Base-by-base conservation (phyloP, 306 rosid species). In the Pyrus bretschneideri region DNA sequence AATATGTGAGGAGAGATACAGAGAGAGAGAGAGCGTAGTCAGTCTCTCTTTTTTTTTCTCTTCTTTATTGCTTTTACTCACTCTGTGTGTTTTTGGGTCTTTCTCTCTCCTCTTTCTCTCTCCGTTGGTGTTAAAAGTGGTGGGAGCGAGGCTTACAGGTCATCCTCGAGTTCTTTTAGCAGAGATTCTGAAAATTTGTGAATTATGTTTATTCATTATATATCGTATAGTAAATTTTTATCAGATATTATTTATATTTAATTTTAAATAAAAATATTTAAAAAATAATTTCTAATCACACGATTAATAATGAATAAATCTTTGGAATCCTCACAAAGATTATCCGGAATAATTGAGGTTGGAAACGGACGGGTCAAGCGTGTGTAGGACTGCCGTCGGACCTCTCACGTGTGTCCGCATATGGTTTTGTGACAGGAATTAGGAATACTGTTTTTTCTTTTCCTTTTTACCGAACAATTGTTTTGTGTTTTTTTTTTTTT, bases 1-100 rank as follows among this genome's bases (percentile, higher is more conserved):
- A 90, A 93, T 90, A 90, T 86, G 73, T 71, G 85, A 76, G 76
- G 87, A 89, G 82, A 87, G 84, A 82, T 87, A 82, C 92, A 87
- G 18, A 82, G 73, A 79, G 42, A 66, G n/a, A 82, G 73, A 79
- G 42, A 66, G 75, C 45, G 61, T 73, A 35, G 76, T 66, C 45
- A 46, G 25, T 17, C 45, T 63, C 8, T 19, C 21, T n/a, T 15
- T 21, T 17, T 17, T 15, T 2, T 17, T 14, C n/a, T 21, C 11
- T 18, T 69, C 2, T 3, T 5, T 35, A 13, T 31, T n/a, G 55
- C 55, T 64, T 6, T 40, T 31, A 18, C 42, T 71, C 13, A 7
- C 6, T 42, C 17, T 38, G 22, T 18, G 49, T 61, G 19, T 76
- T 23, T 35, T 45, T 21, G 45, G 4, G 15, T 27, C 42, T 21